Evolutionary conservation across 352 stramenopile genomes (phyloP).

Genomic region (Phytopythium oedochilum): DNA sequence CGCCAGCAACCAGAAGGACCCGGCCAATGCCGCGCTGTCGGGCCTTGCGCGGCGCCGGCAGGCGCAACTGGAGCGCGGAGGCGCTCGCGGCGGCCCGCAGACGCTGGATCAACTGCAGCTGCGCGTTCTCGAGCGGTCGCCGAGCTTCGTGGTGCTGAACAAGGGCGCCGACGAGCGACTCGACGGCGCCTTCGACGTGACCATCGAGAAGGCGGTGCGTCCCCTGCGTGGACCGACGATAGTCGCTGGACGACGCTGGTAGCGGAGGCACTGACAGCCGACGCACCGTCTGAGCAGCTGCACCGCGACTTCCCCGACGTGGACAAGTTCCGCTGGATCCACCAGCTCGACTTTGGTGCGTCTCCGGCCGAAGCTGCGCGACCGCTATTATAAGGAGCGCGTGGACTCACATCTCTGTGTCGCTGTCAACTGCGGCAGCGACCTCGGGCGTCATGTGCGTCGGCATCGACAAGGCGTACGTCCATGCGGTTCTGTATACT

Average conservation of each 20-base stretch:
- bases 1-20: too few relatives aligned
- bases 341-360: constrained; percentile 87
- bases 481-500: too few relatives aligned
- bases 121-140: constrained; percentile 36
- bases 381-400: too few relatives aligned
- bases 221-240: too few relatives aligned
- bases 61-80: constrained; percentile 31
- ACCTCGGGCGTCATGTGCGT: constrained; percentile 86
- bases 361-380: neutral
- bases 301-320: constrained; percentile 69
- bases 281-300: too few relatives aligned
- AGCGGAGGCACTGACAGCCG: too few relatives aligned
- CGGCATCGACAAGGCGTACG: constrained; percentile 63
- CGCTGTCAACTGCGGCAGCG: constrained; percentile 18
- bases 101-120: constrained; percentile 50
- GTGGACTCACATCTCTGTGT: neutral
- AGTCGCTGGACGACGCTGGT: too few relatives aligned
- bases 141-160: constrained; percentile 73
- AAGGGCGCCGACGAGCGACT: constrained; percentile 81
- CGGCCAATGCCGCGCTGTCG: neutral
- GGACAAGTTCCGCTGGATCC: constrained; percentile 84
- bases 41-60: constrained; percentile 37
- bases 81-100: constrained; percentile 44
- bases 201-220: constrained; percentile 83
- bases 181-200: constrained; percentile 85